Evolutionary conservation across 2,329 filamentous ascomycete genomes (phyloP).

Genomic region (Penicillium griseofulvum): DNA sequence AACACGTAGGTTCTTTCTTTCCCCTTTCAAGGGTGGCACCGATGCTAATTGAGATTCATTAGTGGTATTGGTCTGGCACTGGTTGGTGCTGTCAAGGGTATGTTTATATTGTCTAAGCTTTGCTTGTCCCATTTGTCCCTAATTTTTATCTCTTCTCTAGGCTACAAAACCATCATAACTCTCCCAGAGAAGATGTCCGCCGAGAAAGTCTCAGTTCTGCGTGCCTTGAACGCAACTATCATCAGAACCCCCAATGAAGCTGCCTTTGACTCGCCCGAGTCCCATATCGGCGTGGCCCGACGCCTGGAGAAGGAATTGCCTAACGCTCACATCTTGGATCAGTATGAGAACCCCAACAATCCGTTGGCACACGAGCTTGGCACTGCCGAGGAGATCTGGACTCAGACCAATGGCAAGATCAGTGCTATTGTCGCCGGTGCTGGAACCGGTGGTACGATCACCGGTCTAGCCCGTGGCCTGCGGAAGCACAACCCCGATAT

Average conservation of each 20-base stretch:
- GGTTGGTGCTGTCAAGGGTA: constrained; percentile 84
- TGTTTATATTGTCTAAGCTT: neutral
- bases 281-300: constrained; percentile 90
- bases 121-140: neutral
- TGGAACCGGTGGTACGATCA: constrained; percentile 93
- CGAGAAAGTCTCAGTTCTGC: constrained; percentile 93
- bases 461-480: constrained; percentile 79
- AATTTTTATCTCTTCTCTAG: constrained; percentile 18
- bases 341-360: constrained; percentile 91
- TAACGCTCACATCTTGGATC: constrained; percentile 94
- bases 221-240: constrained; percentile 92
- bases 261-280: constrained; percentile 90
- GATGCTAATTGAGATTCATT: neutral
- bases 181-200: constrained; percentile 99
- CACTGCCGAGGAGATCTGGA: constrained; percentile 95
- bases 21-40: neutral
- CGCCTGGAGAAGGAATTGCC: constrained; percentile 92
- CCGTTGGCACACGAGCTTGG: constrained; percentile 90
- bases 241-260: constrained; percentile 96
- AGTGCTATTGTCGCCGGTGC: constrained; percentile 71
- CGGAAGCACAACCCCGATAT: constrained; percentile 81
- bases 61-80: constrained; percentile 88
- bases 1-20: constrained; percentile 63
- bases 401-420: constrained; percentile 79
- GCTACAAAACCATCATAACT: constrained; percentile 98